Evolutionary conservation across 1,284 basidiomycete species (phyloP), one percentile per base, ranked within the genome.

Genomic region (Ceratobasidium sp.): DNA sequence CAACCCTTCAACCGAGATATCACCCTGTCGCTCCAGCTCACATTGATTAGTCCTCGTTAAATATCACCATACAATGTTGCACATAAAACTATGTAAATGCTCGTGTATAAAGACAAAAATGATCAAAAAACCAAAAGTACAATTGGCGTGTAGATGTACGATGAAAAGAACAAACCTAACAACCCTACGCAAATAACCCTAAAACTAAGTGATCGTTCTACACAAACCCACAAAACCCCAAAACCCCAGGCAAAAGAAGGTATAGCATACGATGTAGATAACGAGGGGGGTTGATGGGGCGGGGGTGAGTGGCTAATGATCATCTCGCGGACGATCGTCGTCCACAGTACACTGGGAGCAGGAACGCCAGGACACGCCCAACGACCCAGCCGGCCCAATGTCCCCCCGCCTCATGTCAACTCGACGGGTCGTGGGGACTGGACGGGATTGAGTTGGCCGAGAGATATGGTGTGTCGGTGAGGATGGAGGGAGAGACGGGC

Each of bases 401-500:
- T 20, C 65, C 47, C 65, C 65, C 65, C 65, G 47, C 65, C 47
- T 67, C 65, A 67, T 67, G 65, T 67, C 65, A 67, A 67, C 65
- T 35, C 28, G 28, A 56, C 6, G 56, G 35, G 33, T 60, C 56
- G 15, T 17, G 31, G 10, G 65, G 65, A 33, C 65, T 67, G 7
- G 47, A 28, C 2, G 65, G 65, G 39, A 53, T 31, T 3, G 65
- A 67, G 45, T 31, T 67, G 13, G 65, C 65, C 7, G 65, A 67
- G n/a, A 49, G 65, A 23, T 67, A 67, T 11, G 65, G 65, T 28
- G 65, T 67, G 23, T 67, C 65, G 49, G 65, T 67, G 6, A 28
- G 45, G 47, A 51, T 60, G 1, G 56, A 60, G 2, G 56, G 56
- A 13, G 56, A 60, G 33, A 37, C 33, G 17, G 65, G 65, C 23